Conservation (phyloP, 768 basidiomycete genomes). For the Suillus discolor region DNA sequence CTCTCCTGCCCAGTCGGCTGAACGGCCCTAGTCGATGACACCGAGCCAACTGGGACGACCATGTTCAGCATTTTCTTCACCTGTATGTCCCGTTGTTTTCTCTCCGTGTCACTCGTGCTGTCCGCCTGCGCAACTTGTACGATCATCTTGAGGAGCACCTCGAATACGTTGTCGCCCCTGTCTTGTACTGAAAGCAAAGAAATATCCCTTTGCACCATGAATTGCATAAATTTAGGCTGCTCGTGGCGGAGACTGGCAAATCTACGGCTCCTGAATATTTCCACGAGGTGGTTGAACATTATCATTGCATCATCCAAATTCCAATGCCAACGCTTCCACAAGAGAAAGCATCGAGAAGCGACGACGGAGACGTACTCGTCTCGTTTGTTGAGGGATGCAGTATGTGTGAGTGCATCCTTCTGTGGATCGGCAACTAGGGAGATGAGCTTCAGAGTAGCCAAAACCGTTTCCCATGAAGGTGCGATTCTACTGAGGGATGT, state of each 20-base stretch:
- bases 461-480: constrained; percentile 68
- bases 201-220: constrained; percentile 60
- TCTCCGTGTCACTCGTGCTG: constrained; percentile 27
- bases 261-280: constrained; percentile 76
- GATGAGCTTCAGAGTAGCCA: constrained; percentile 58
- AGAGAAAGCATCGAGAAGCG: constrained; percentile 70
- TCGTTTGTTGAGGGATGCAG: constrained; percentile 48
- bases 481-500: constrained; percentile 43
- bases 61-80: constrained; percentile 72
- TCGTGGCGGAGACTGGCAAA: constrained; percentile 72
- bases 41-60: constrained; percentile 68
- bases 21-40: constrained; percentile 58
- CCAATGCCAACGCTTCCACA: constrained; percentile 84
- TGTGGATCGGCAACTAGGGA: constrained; percentile 51
- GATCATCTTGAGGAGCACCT: constrained; percentile 81
- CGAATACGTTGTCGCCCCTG: constrained; percentile 68
- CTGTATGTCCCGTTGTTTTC: constrained; percentile 41
- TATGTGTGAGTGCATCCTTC: constrained; percentile 41
- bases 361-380: constrained; percentile 75
- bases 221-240: constrained; percentile 67
- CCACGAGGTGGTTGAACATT: constrained; percentile 65
- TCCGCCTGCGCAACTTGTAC: constrained; percentile 55
- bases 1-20: constrained; percentile 58
- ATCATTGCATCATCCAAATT: constrained; percentile 52
- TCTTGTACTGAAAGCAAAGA: constrained; percentile 52